A percentile compares a stretch with the other conserved stretches of the same genome.
phyloP scores from a whole-genome alignment of 2,329 filamentous ascomycete genomes.

The Trichoderma sp. region DNA sequence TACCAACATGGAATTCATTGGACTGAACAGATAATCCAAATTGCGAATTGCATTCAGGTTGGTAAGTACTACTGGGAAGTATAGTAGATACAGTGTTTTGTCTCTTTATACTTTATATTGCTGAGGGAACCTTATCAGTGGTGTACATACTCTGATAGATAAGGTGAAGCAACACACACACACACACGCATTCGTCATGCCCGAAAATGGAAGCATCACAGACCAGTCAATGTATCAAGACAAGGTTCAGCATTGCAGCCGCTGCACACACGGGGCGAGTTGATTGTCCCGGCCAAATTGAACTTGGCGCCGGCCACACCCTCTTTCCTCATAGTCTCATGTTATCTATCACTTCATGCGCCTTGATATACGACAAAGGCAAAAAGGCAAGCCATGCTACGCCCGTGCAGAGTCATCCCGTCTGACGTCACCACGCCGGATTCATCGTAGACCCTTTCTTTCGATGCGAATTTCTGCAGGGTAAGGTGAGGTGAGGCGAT shows the following conservation, averaged over 20 bases:
- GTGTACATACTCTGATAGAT: background rate
- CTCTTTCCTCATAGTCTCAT: background rate
- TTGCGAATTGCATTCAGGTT: background rate
- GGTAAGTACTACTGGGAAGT: background rate
- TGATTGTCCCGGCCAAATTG: background rate
- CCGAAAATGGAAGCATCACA: background rate
- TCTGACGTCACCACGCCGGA: slow-evolving; percentile 6
- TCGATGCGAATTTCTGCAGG: background rate
- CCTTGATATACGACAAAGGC: background rate
- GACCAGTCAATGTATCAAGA: background rate
- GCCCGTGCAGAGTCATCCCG: background rate
- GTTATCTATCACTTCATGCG: slow-evolving; percentile 6
- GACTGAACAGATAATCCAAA: background rate
- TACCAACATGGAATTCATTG: background rate
- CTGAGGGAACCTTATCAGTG: background rate
- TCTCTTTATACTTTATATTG: background rate
- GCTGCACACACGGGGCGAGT: background rate
- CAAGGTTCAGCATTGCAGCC: background rate
- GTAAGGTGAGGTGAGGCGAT: background rate
- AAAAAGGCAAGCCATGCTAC: background rate
- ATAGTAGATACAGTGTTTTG: background rate
- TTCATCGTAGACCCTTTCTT: background rate
- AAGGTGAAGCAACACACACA: background rate
- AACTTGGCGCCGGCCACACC: background rate
- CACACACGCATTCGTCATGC: background rate